Percentiles rank a stretch among this genome's conserved stretches.
These are phyloP conservation scores for Gonapodya sp. DNA, from an alignment of 192 early-diverging fungal species.

Conservation along the genomic window DNA sequence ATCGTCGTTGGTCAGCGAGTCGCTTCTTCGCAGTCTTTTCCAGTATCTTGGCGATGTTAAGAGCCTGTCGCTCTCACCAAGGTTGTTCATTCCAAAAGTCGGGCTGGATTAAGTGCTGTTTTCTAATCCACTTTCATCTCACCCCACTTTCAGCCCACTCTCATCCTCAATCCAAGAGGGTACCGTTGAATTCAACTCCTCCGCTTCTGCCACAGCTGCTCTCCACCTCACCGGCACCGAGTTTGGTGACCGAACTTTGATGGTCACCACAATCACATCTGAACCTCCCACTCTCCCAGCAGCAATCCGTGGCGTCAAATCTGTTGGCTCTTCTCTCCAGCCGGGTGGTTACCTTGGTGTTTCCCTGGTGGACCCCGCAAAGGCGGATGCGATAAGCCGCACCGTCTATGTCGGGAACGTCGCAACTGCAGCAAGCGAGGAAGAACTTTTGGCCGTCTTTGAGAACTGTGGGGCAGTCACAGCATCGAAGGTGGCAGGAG, in stretches of 20 bases:
- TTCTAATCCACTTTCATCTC: neutral
- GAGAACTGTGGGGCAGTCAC: conserved; percentile 51
- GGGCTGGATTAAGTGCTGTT: conserved; percentile 2
- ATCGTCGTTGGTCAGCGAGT: conserved; percentile 42
- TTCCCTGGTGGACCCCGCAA: conserved; percentile 47
- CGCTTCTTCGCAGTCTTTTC: conserved; percentile 47
- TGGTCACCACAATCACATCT: conserved; percentile 26
- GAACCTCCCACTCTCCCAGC: conserved; percentile 24
- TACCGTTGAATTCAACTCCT: conserved; percentile 44
- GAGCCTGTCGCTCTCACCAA: conserved; percentile 31
- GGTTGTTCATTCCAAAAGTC: conserved; percentile 24
- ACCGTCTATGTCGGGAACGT: conserved; percentile 74
- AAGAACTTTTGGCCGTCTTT: conserved; percentile 54
- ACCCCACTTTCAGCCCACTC: conserved; percentile 9
- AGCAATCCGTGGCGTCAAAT: conserved; percentile 28
- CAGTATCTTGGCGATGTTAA: conserved; percentile 42
- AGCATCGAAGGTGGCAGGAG: conserved; percentile 68
- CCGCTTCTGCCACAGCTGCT: conserved; percentile 35
- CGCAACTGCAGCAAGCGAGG: conserved; percentile 35
- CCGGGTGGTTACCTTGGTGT: conserved; percentile 39
- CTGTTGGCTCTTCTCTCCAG: conserved; percentile 20
- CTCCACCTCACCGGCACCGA: conserved; percentile 56
- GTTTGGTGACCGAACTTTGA: conserved; percentile 52
- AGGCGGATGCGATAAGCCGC: conserved; percentile 66
- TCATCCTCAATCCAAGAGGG: conserved; percentile 34